These are phyloP conservation scores for Sutorius eximius DNA, from an alignment of 1,284 basidiomycete species.

Conservation along the genomic window DNA sequence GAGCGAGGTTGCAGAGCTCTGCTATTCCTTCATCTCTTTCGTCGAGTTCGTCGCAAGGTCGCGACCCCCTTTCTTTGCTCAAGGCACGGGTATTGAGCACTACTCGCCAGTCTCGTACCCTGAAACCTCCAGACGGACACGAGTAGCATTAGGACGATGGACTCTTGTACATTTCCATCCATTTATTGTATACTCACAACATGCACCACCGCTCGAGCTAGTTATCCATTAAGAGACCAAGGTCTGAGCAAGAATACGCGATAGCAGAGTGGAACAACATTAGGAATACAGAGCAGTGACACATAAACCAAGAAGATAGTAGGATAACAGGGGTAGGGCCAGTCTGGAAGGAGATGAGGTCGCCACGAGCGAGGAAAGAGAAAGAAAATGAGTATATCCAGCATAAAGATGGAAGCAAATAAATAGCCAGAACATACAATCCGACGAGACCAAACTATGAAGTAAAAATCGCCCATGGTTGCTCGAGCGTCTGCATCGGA, in stretches of 20 bases:
- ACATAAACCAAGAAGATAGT: conserved; percentile 41
- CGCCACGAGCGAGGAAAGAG: conserved; percentile 13
- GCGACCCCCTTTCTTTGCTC: conserved; percentile 43
- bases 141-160: conserved; percentile 9
- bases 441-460: conserved; percentile 45
- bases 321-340: conserved; percentile 32
- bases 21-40: conserved; percentile 32
- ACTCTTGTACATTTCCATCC: background rate
- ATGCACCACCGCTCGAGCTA: conserved; percentile 16
- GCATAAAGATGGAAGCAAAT: conserved; percentile 41
- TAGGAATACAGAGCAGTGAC: conserved; percentile 38
- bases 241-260: conserved; percentile 42
- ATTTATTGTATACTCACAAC: conserved; percentile 16
- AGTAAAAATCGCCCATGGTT: conserved; percentile 70
- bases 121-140: conserved; percentile 23
- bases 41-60: conserved; percentile 14
- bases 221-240: conserved; percentile 37
- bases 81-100: conserved; percentile 60
- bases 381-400: conserved; percentile 35
- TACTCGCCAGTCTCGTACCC: conserved; percentile 38
- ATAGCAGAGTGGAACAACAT: conserved; percentile 41
- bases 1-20: conserved; percentile 45
- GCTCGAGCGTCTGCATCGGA: conserved; percentile 60
- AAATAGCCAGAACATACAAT: conserved; percentile 33
- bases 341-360: conserved; percentile 10